These are phyloP conservation scores for Pycnococcus provasolii DNA, from an alignment of 139 green algal species.

Conservation along the genomic window DNA sequence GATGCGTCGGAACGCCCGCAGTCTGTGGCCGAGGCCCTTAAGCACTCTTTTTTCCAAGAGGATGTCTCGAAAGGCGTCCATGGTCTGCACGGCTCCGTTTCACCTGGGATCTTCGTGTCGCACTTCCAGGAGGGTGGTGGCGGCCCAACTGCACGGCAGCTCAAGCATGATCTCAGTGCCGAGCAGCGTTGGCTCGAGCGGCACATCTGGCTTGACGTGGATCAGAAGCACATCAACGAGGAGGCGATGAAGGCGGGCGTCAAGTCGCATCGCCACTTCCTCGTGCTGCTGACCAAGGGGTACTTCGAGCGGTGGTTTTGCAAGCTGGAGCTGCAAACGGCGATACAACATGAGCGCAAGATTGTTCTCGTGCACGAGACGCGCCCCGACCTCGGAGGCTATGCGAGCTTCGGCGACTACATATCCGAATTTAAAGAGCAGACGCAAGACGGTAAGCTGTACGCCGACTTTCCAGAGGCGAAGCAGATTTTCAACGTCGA, in stretches of 20 bases:
- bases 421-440: background rate
- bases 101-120: background rate
- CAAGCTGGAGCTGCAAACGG: background rate
- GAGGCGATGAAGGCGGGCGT: background rate
- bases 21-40: too few species aligned
- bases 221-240: background rate
- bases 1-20: too few species aligned
- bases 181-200: background rate
- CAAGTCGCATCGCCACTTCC: background rate
- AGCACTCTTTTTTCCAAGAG: too few species aligned
- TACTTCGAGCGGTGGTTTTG: background rate
- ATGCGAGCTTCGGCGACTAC: slow-evolving; percentile 1
- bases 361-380: background rate
- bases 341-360: background rate
- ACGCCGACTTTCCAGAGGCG: too few species aligned
- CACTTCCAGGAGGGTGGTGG: slow-evolving; percentile 1
- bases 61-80: too few species aligned
- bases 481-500: too few species aligned
- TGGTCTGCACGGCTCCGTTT: background rate
- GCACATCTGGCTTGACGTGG: background rate
- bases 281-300: background rate
- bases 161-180: too few species aligned
- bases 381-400: background rate
- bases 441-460: too few species aligned
- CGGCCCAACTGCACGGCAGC: too few species aligned